Evolutionary conservation across 2,329 filamentous ascomycete genomes (phyloP).

Genomic region (Neofusicoccum umdonicola): DNA sequence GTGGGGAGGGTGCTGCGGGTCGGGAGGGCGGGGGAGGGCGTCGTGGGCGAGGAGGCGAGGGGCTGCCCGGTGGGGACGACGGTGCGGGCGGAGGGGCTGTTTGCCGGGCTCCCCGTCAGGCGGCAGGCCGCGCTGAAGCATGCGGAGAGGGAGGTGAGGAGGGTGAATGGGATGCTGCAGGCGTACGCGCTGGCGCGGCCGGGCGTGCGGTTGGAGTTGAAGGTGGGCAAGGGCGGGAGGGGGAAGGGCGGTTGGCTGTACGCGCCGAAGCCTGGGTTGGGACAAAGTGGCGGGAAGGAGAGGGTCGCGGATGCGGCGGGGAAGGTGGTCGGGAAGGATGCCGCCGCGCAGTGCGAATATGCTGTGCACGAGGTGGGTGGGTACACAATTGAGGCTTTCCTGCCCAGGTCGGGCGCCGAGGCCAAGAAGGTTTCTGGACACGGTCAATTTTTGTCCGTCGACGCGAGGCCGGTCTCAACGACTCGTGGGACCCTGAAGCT

Average conservation of each 20-base stretch:
- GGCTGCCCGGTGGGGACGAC: slow-evolving; percentile 66
- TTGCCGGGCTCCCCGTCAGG: slow-evolving; percentile 62
- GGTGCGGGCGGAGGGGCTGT: slow-evolving; percentile 59
- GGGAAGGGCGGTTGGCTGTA: slow-evolving; percentile 59
- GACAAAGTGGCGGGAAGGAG: slow-evolving; percentile 18
- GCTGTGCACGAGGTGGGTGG: slow-evolving; percentile 34
- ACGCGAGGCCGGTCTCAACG: slow-evolving; percentile 62
- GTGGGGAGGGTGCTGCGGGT: slow-evolving; percentile 57
- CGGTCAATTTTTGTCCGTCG: slow-evolving; percentile 64
- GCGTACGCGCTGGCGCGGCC: slow-evolving; percentile 67
- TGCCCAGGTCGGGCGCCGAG: slow-evolving; percentile 54
- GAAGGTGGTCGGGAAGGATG: slow-evolving; percentile 60
- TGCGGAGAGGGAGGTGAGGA: slow-evolving; percentile 55
- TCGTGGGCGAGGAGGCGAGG: slow-evolving; percentile 31
- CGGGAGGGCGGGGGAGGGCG: slow-evolving; percentile 47
- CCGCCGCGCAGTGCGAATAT: slow-evolving; percentile 55
- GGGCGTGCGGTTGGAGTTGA: slow-evolving; percentile 59
- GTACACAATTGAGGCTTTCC: slow-evolving; percentile 56
- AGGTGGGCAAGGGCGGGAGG: slow-evolving; percentile 49
- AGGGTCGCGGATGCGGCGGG: slow-evolving; percentile 52
- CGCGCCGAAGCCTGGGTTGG: slow-evolving; percentile 52
- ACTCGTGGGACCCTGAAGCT: slow-evolving; percentile 59
- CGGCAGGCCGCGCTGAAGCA: slow-evolving; percentile 58
- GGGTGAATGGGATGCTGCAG: slow-evolving; percentile 60
- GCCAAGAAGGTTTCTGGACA: slow-evolving; percentile 38